A percentile compares a stretch with the other conserved stretches of the same genome.
phyloP scores from a whole-genome alignment of 768 basidiomycete species.

The Pulveroboletus ravenelii region DNA sequence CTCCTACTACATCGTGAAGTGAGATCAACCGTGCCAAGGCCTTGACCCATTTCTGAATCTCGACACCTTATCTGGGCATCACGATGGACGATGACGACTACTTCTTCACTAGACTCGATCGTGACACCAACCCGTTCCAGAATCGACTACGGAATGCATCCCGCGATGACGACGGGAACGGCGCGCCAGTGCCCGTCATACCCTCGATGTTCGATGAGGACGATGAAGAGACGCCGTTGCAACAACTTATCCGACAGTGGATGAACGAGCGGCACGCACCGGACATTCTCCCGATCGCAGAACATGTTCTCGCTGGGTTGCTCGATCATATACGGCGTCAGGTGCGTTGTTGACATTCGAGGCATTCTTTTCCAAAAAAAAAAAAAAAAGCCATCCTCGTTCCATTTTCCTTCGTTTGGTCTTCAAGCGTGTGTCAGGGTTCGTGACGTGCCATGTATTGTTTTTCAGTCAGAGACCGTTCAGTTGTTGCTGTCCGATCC shows the following conservation, averaged over 20 bases:
- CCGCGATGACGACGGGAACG: constrained; percentile 23
- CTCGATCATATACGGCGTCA: constrained; percentile 78
- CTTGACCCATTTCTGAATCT: neutral
- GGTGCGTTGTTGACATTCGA: constrained; percentile 37
- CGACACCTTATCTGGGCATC: neutral
- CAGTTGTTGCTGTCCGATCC: constrained; percentile 76
- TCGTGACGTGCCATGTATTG: neutral
- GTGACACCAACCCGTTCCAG: constrained; percentile 21
- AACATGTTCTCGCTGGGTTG: constrained; percentile 57
- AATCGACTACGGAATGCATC: constrained; percentile 37
- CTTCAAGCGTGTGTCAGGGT: too few relatives aligned
- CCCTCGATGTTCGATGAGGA: constrained; percentile 31
- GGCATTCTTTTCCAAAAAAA: too few relatives aligned
- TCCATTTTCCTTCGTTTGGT: too few relatives aligned
- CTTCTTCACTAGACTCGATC: constrained; percentile 28
- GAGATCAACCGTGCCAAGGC: neutral
- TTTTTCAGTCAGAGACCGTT: constrained; percentile 66
- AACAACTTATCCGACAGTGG: constrained; percentile 76
- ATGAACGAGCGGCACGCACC: constrained; percentile 81
- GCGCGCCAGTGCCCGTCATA: constrained; percentile 27
- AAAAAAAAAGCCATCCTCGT: too few relatives aligned
- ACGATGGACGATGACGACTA: constrained; percentile 24
- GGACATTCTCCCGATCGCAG: constrained; percentile 71
- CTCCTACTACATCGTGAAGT: neutral
- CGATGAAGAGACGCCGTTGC: constrained; percentile 53